Percentiles rank a stretch among this genome's conserved stretches.
These are phyloP conservation scores for Paracoccidioides lutzii DNA, from an alignment of 2,329 filamentous ascomycete genomes.

Conservation along the genomic window DNA sequence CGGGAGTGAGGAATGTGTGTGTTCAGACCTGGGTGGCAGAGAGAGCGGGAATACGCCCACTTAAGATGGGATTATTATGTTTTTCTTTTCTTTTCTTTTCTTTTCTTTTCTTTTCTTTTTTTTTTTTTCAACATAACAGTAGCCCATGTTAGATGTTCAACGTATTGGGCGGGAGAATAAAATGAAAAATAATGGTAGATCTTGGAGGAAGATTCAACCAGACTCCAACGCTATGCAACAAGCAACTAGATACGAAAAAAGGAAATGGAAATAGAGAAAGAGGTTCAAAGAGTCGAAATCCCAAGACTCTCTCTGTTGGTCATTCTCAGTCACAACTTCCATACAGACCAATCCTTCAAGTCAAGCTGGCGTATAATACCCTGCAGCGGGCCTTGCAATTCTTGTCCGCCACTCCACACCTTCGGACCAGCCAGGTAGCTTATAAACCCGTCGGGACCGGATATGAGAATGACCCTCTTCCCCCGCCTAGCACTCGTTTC, in stretches of 20 bases:
- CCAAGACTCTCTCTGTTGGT: slow-evolving; percentile 8
- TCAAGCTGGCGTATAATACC: slow-evolving; percentile 54
- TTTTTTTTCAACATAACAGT: neutral
- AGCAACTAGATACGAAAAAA: neutral
- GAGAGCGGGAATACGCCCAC: no score
- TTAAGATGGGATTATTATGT: neutral
- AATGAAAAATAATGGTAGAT: neutral
- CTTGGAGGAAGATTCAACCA: slow-evolving; percentile 3
- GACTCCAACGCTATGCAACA: slow-evolving; percentile 6
- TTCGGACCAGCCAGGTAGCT: slow-evolving; percentile 69
- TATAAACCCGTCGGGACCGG: slow-evolving; percentile 84
- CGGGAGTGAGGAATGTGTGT: neutral
- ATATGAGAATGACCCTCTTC: slow-evolving; percentile 57
- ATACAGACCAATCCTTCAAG: slow-evolving; percentile 41
- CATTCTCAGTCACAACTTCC: slow-evolving; percentile 42
- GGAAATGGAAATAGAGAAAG: neutral
- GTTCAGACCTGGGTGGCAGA: neutral
- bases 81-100: no score
- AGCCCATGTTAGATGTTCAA: no score
- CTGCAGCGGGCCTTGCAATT: slow-evolving; percentile 61
- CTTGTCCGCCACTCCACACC: slow-evolving; percentile 55
- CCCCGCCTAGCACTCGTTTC: neutral
- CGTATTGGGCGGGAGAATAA: neutral
- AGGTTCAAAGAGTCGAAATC: neutral
- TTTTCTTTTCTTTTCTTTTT: neutral